Conservation (phyloP, 306 rosid genomes). For the Quercus cerris region DNA sequence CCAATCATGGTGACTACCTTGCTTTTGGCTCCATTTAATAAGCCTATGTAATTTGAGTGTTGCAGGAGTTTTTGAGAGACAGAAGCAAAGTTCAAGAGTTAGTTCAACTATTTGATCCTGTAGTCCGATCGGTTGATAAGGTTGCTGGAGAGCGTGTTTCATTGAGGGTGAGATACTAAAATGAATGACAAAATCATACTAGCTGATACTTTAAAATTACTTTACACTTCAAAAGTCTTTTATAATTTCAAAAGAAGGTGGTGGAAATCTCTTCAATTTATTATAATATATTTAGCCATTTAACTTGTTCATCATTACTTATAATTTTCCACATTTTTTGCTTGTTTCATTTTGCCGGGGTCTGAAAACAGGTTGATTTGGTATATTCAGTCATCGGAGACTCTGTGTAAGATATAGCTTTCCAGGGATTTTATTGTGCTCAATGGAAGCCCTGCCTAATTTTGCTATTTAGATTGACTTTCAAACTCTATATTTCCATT, state of each 20-base stretch:
- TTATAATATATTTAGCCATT: not conserved
- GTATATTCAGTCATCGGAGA: constrained; percentile 72
- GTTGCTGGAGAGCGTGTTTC: constrained; percentile 89
- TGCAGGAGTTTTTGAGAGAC: constrained; percentile 44
- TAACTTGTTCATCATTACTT: not conserved
- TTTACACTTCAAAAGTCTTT: not conserved
- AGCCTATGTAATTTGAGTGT: too few species aligned
- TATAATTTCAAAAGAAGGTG: not conserved
- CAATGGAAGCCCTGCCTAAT: not conserved
- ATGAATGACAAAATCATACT: not conserved
- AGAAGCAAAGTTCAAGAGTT: constrained; percentile 59
- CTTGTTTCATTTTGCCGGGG: not conserved
- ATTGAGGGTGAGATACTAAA: constrained; percentile 68
- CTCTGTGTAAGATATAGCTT: constrained; percentile 49
- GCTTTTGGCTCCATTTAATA: not conserved
- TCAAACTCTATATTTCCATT: not conserved
- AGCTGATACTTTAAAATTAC: not conserved
- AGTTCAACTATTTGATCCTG: constrained; percentile 78
- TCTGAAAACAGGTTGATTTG: constrained; percentile 69
- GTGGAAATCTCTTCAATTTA: not conserved
- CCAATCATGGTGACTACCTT: not conserved
- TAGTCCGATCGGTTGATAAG: constrained; percentile 74
- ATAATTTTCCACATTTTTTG: not conserved
- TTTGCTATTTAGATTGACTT: not conserved
- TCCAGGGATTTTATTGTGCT: not conserved